Evolutionary conservation across 495 filamentous ascomycete species (phyloP).

Genomic region (Penicillium dipodomyicola): DNA sequence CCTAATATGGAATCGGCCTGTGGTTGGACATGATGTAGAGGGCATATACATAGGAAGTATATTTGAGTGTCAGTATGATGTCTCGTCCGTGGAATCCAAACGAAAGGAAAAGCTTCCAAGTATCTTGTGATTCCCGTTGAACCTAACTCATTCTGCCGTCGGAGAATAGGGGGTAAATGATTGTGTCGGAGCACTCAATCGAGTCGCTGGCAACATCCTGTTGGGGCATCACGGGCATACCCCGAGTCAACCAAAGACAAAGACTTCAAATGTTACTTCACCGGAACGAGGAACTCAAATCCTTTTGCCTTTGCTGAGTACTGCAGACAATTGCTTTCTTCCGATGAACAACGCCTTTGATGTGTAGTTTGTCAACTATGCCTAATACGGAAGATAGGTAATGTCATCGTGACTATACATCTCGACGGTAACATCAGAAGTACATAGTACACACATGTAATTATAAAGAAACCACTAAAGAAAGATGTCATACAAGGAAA

Average conservation of each 20-base stretch:
- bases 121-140: background rate
- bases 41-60: background rate
- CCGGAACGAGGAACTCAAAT: background rate
- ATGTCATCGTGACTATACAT: background rate
- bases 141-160: background rate
- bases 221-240: background rate
- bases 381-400: background rate
- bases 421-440: background rate
- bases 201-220: background rate
- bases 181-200: background rate
- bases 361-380: too few relatives aligned
- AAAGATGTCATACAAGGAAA: too few relatives aligned
- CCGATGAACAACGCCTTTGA: background rate
- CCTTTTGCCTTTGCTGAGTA: background rate
- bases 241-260: background rate
- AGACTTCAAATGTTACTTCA: background rate
- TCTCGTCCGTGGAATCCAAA: background rate
- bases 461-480: too few relatives aligned
- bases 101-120: background rate
- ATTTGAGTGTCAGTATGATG: background rate
- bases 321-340: background rate
- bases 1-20: background rate
- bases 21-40: background rate
- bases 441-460: too few relatives aligned
- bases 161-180: background rate